These are phyloP conservation scores for Clonostachys rosea DNA, from an alignment of 2,329 filamentous ascomycete species.

Conservation along the genomic window DNA sequence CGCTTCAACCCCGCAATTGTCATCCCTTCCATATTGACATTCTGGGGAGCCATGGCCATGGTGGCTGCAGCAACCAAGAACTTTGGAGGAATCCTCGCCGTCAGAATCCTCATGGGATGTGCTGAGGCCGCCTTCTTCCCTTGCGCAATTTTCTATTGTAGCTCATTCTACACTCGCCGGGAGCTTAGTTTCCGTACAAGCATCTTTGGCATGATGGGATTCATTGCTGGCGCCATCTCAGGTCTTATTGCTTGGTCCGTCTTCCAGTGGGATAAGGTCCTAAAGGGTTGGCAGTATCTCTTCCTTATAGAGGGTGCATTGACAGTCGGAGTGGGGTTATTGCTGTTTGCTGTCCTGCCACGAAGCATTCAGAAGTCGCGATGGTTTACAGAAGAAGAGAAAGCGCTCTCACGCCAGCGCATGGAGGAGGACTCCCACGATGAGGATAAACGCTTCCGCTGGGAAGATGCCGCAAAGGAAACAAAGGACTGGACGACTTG, in stretches of 20 bases:
- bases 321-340: conserved; percentile 9
- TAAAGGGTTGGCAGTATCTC: background rate
- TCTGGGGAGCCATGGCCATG: conserved; percentile 27
- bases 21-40: conserved; percentile 20
- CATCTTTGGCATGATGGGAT: conserved; percentile 51
- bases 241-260: conserved; percentile 41
- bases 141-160: conserved; percentile 7
- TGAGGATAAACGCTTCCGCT: conserved; percentile 10
- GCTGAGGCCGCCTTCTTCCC: conserved; percentile 28
- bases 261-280: background rate
- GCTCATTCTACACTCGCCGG: conserved; percentile 36
- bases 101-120: conserved; percentile 27
- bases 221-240: conserved; percentile 60
- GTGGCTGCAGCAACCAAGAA: conserved; percentile 8
- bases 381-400: conserved; percentile 14
- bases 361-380: conserved; percentile 10
- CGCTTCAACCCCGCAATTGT: conserved; percentile 27
- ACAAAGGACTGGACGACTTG: conserved; percentile 13
- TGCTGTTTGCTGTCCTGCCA: conserved; percentile 10
- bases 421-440: conserved; percentile 13
- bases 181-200: conserved; percentile 51
- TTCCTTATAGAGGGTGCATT: background rate
- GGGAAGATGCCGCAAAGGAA: conserved; percentile 11
- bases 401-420: conserved; percentile 12
- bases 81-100: conserved; percentile 21